phyloP scores from a whole-genome alignment of 345 rosid genomes.

The Theobroma cacao region DNA sequence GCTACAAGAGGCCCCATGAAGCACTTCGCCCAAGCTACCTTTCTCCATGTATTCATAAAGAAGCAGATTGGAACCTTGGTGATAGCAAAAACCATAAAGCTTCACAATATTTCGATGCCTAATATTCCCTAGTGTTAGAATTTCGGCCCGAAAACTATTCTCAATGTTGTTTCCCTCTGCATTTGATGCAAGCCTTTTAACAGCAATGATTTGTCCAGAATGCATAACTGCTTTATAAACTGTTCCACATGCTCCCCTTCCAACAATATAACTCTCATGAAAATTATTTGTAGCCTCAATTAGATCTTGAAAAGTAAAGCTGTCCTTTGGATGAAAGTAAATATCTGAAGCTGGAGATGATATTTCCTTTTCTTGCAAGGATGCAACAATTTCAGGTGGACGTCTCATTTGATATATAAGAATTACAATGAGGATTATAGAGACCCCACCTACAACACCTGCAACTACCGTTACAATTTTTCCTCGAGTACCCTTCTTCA shows the following conservation, averaged over 20 bases:
- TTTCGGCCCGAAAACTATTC: conserved; percentile 88
- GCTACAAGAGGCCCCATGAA: conserved; percentile 57
- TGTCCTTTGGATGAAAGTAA: conserved; percentile 79
- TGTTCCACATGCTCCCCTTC: conserved; percentile 93
- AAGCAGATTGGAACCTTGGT: conserved; percentile 81
- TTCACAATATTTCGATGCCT: conserved; percentile 93
- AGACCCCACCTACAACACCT: conserved; percentile 67
- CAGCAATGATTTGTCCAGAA: conserved; percentile 69
- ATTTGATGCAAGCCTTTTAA: conserved; percentile 73
- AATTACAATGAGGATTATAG: conserved; percentile 63
- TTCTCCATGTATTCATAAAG: conserved; percentile 81
- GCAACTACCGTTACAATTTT: conserved; percentile 56
- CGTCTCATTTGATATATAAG: conserved; percentile 60
- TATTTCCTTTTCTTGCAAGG: conserved; percentile 46
- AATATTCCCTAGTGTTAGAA: conserved; percentile 83
- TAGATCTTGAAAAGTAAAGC: conserved; percentile 83
- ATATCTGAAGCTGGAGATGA: conserved; percentile 52
- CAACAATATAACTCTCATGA: conserved; percentile 73
- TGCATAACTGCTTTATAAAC: conserved; percentile 84
- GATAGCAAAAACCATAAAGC: conserved; percentile 87
- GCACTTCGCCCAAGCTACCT: conserved; percentile 89
- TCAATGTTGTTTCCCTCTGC: conserved; percentile 80
- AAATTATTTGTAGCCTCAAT: conserved; percentile 75
- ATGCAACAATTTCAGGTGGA: conserved; percentile 40
- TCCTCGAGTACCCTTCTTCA: conserved; percentile 35